Evolutionary conservation across 495 filamentous ascomycete genomes (phyloP).

Genomic region (Podospora conica): DNA sequence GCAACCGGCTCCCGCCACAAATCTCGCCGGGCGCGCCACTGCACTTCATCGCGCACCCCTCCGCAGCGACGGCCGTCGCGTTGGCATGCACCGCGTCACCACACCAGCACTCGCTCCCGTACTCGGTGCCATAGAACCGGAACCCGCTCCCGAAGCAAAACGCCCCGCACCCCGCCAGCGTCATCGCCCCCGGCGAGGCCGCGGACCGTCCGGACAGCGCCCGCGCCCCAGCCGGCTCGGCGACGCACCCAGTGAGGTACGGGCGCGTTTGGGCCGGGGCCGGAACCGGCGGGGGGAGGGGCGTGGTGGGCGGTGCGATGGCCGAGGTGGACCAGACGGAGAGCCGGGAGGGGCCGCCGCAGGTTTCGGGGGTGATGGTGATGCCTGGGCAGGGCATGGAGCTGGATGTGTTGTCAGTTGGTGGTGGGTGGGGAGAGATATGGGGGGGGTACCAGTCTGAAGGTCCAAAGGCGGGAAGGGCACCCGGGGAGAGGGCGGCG

Average conservation of each 20-base stretch:
- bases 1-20: conserved; percentile 13
- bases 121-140: conserved; percentile 7
- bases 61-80: background rate
- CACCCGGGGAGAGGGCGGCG: conserved; percentile 32
- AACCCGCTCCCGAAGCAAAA: conserved; percentile 5
- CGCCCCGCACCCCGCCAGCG: background rate
- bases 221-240: conserved; percentile 9
- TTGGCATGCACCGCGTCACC: conserved; percentile 2
- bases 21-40: background rate
- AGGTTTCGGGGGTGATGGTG: conserved; percentile 6
- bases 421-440: background rate
- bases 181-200: conserved; percentile 5
- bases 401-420: background rate
- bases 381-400: background rate
- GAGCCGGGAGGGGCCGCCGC: conserved; percentile 23
- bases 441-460: background rate
- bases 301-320: background rate
- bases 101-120: conserved; percentile 13
- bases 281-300: background rate
- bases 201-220: conserved; percentile 5
- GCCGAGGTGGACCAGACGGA: background rate
- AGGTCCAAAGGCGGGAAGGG: background rate
- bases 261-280: background rate
- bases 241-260: conserved; percentile 3
- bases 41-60: conserved; percentile 12